Base-by-base conservation (phyloP, 2,329 filamentous ascomycete genomes). In the Falciphora oryzae region DNA sequence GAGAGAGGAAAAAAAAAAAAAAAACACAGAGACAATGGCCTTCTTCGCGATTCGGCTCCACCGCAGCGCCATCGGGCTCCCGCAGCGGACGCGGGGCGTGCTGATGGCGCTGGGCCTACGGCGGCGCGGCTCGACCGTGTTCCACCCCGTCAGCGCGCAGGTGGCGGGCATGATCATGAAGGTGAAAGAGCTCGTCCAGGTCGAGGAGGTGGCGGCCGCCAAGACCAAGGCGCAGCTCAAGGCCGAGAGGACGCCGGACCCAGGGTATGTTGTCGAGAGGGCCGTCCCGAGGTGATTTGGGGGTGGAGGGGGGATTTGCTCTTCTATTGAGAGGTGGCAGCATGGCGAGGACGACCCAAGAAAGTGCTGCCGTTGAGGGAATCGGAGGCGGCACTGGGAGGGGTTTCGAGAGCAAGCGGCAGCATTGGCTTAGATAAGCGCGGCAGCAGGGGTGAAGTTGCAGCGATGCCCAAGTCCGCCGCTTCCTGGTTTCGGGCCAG, bases 31-130 rank as follows among this genome's bases (percentile, higher is more conserved):
- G 16, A 57, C 14, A 22, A 93, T 93, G 89, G 82, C 88, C 65
- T 96, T 85, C 83, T 97, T 97, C 83, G 89, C 91, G 74, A 92
- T 97, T 76, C 96, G 92, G 61, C 89, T 97, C 65, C 86, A 95
- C 78, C 91, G 93, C 74, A 93, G 90, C 65, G 89, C 90, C 72
- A 97, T 97, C 78, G 93, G 93, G 67, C 87, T 97, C 60, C 93
- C 94, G 7, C 79, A 85, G 72, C 89, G 91, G 73, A 91, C 89
- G 66, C 85, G 87, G 74, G 92, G 90, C 73, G 91, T 94, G 27
- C 90, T 97, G 65, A 84, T 88, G 67, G 91, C 93, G 25, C 89
- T 97, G 66, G 93, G 93, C 65, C 86, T 97, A 68, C 90, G 89
- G 72, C 91, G 90, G 75, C 90, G 93, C 72, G 88, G 89, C 84